Evolutionary conservation across 768 basidiomycete species (phyloP).

Genomic region (Clavaria fumosa): DNA sequence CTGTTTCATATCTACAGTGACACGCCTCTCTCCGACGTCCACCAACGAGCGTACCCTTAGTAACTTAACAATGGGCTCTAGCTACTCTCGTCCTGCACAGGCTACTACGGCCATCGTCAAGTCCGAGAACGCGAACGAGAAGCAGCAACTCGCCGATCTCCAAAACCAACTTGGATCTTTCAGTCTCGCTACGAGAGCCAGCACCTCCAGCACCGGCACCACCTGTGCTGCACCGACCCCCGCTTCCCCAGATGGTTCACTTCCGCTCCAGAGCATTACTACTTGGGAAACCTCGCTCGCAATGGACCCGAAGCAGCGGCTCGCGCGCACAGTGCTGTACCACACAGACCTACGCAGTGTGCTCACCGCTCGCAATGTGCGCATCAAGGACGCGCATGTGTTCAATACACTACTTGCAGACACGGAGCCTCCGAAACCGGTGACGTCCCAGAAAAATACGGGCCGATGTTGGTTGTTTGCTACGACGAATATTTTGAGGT

Average conservation of each 20-base stretch:
- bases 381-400: slow-evolving; percentile 52
- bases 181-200: no score
- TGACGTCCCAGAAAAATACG: slow-evolving; percentile 77
- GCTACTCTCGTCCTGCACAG: no score
- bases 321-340: slow-evolving; percentile 63
- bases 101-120: no score
- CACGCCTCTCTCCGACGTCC: no score
- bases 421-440: slow-evolving; percentile 67
- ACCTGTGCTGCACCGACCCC: no score
- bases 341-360: slow-evolving; percentile 51
- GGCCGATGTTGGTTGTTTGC: slow-evolving; percentile 96
- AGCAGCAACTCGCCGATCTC: no score
- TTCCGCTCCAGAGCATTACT: slow-evolving; percentile 40
- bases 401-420: slow-evolving; percentile 74
- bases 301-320: slow-evolving; percentile 42
- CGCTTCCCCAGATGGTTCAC: slow-evolving; percentile 41
- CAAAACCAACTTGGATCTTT: no score
- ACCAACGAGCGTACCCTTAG: no score
- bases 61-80: no score
- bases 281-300: slow-evolving; percentile 52
- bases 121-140: no score
- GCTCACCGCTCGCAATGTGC: slow-evolving; percentile 46
- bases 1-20: no score
- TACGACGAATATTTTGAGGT: slow-evolving; percentile 74
- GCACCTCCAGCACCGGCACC: no score